A percentile compares a stretch with the other conserved stretches of the same genome.
phyloP scores from a whole-genome alignment of 148 eudicot genomes.

The Linanthus parryae region DNA sequence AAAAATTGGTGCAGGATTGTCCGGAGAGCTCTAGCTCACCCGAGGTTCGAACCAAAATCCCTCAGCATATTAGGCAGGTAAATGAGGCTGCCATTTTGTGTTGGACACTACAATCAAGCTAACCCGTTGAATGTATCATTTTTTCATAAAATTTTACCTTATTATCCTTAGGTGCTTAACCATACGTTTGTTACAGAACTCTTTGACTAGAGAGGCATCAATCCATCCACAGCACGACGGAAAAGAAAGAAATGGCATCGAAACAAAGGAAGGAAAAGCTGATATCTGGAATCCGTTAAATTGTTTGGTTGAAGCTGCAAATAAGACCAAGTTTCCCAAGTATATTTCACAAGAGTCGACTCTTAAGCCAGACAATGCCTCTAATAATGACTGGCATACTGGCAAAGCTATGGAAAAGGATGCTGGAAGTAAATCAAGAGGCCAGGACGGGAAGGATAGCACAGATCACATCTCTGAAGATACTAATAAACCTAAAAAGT shows the following conservation, averaged over 20 bases:
- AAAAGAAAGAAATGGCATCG: conserved; percentile 32
- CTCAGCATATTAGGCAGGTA: conserved; percentile 73
- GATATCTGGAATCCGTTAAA: conserved; percentile 87
- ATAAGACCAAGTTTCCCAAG: conserved; percentile 70
- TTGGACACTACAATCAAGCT: not conserved
- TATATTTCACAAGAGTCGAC: conserved; percentile 49
- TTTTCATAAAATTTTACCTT: not conserved
- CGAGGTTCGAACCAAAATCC: conserved; percentile 56
- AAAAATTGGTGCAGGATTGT: conserved; percentile 50
- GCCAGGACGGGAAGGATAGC: conserved; percentile 39
- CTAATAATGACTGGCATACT: conserved; percentile 27
- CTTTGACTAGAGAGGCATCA: conserved; percentile 47
- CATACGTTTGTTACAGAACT: conserved; percentile 34
- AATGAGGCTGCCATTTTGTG: conserved; percentile 1
- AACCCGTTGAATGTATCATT: not conserved
- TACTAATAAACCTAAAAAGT: conserved; percentile 48
- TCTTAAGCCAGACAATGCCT: conserved; percentile 30
- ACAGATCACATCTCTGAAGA: conserved; percentile 23
- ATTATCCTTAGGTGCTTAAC: not conserved
- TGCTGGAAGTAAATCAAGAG: conserved; percentile 32
- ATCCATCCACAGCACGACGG: conserved; percentile 34
- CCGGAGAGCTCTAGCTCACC: conserved; percentile 70
- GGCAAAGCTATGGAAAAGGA: conserved; percentile 42
- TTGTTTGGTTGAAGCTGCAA: conserved; percentile 86
- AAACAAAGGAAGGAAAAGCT: conserved; percentile 53